Conservation (phyloP, 805 yeast genomes). For the Pichia nanzhaoensis region DNA sequence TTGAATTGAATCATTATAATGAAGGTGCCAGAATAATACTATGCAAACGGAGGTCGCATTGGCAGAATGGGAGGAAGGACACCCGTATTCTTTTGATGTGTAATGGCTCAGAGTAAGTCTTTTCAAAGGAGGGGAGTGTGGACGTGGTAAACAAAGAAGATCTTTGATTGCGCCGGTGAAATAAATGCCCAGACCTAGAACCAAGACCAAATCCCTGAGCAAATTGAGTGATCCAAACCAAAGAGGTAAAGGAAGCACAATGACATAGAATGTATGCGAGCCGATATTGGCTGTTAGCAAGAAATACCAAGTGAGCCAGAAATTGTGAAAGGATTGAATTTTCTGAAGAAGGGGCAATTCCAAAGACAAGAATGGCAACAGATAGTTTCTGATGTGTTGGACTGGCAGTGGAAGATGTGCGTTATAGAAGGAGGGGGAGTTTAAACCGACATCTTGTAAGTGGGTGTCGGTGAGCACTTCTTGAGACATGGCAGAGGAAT, state of each 20-base stretch:
- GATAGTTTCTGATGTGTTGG: conserved; percentile 42
- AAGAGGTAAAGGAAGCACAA: conserved; percentile 76
- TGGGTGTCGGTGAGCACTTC: conserved; percentile 20
- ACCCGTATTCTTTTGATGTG: conserved; percentile 90
- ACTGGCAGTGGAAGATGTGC: conserved; percentile 49
- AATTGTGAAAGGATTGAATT: conserved; percentile 50
- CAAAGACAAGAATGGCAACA: conserved; percentile 50
- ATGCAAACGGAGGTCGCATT: conserved; percentile 82
- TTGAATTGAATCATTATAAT: neutral
- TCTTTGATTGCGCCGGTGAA: conserved; percentile 75
- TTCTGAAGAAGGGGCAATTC: conserved; percentile 58
- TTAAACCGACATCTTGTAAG: conserved; percentile 65
- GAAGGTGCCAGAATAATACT: conserved; percentile 30
- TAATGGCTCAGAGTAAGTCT: conserved; percentile 87
- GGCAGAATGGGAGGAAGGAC: conserved; percentile 91
- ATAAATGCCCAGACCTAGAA: conserved; percentile 66
- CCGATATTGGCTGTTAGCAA: conserved; percentile 87
- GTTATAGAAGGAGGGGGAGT: conserved; percentile 59
- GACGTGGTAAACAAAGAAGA: conserved; percentile 84
- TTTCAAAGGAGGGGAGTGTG: conserved; percentile 84
- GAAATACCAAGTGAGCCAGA: conserved; percentile 63
- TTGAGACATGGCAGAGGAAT: too few relatives aligned
- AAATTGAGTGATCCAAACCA: conserved; percentile 66
- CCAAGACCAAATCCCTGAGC: conserved; percentile 53
- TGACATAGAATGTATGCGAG: conserved; percentile 87